Conservation (phyloP, 2,329 filamentous ascomycete species). For the Paraconiothyrium brasiliense region DNA sequence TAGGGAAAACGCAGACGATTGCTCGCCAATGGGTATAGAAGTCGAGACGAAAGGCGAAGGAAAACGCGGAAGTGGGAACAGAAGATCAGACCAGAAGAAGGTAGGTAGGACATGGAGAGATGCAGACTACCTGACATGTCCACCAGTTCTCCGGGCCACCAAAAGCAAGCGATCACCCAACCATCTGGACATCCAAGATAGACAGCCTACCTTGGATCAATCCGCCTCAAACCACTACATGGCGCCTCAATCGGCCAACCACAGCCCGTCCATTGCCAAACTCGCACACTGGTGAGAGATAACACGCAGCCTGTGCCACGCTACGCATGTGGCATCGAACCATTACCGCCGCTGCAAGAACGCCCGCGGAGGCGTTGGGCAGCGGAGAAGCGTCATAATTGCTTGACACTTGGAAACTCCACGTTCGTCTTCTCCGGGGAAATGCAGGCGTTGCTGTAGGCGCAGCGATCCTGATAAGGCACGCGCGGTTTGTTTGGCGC, state of each 20-base stretch:
- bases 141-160: slow-evolving; percentile 13
- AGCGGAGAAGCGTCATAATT: slow-evolving; percentile 11
- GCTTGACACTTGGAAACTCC: slow-evolving; percentile 9
- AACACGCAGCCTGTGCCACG: neutral
- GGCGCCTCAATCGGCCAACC: neutral
- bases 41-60: neutral
- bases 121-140: neutral
- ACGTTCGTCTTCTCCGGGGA: slow-evolving; percentile 36
- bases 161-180: neutral
- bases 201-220: neutral
- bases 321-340: neutral
- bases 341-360: neutral
- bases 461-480: slow-evolving; percentile 36
- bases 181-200: neutral
- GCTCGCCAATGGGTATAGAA: slow-evolving; percentile 8
- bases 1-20: neutral
- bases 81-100: neutral
- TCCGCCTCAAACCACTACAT: neutral
- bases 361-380: slow-evolving; percentile 10
- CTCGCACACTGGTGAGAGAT: neutral
- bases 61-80: neutral
- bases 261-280: neutral
- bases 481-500: slow-evolving; percentile 21
- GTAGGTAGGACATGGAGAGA: neutral
- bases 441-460: slow-evolving; percentile 23